A percentile compares a stretch with the other conserved stretches of the same genome.
Conservation (phyloP, 1,139 yeast genomes). For the Arxiozyma slooffiae region DNA sequence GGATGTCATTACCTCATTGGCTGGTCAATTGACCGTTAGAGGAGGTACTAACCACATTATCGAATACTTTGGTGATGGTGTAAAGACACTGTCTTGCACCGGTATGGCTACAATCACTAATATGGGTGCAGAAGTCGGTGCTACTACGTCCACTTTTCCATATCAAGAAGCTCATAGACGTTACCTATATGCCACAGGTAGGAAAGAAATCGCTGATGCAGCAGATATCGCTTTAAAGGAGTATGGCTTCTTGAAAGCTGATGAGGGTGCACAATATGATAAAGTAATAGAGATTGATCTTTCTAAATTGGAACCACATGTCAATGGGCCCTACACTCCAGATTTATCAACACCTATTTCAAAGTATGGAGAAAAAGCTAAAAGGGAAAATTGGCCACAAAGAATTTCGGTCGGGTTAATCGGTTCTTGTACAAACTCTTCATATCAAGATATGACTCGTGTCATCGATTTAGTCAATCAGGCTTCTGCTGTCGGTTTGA, state of each 20-base stretch:
- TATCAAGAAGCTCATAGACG: conserved; percentile 79
- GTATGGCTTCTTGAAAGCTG: conserved; percentile 62
- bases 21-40: conserved; percentile 84
- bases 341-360: conserved; percentile 84
- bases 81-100: conserved; percentile 73
- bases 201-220: conserved; percentile 71
- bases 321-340: conserved; percentile 93
- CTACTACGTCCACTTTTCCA: conserved; percentile 95
- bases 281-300: conserved; percentile 72
- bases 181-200: conserved; percentile 69
- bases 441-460: conserved; percentile 95
- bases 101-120: conserved; percentile 99
- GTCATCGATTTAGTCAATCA: conserved; percentile 80
- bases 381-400: conserved; percentile 70
- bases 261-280: conserved; percentile 75
- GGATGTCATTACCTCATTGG: conserved; percentile 84
- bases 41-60: conserved; percentile 97
- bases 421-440: conserved; percentile 96
- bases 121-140: conserved; percentile 99
- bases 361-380: conserved; percentile 52
- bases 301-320: conserved; percentile 70
- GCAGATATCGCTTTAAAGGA: conserved; percentile 59
- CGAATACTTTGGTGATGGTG: conserved; percentile 95
- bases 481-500: conserved; percentile 76
- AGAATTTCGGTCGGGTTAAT: conserved; percentile 81